Evolutionary conservation across 2,329 filamentous ascomycete genomes (phyloP), one percentile per base, ranked within the genome.

Genomic region (Venturia nashicola): DNA sequence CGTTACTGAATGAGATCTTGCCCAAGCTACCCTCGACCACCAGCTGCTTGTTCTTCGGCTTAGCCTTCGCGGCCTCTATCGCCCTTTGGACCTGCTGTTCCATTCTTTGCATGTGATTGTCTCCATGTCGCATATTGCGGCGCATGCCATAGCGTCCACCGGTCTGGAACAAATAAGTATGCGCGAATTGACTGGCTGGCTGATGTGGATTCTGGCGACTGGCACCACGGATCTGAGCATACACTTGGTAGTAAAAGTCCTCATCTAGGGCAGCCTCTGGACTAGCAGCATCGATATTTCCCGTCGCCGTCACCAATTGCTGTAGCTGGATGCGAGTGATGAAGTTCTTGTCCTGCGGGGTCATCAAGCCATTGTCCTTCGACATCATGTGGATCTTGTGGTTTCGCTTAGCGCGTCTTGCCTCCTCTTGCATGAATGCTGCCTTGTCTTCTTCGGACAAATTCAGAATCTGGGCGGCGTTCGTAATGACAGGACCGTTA

Each of bases 61-160:
- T 93, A 66, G 91, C 90, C 79, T 97, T 99, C 62, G 94, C 94
- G 0, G 94, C 94, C 72, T 99, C 94, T 0, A 99, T 94, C 32
- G 94, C 94, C 64, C 94, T 87, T 74, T 97, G 93, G 14, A 99
- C 95, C 75, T 99, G 94, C 76, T 99, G 94, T 75, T 99, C 93
- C 94, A 99, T 99, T 64, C 94, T 88, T 74, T 97, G 94, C 78
- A 97, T 90, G 72, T 99, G 94, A 73, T 97, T 99, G 74, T 99
- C 94, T 20, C 90, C 91, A 54, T 88, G 90, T 65, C 91, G 84
- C 66, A 87, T 86, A 69, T 94, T 86, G 67, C 91, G 85, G 67
- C 91, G 78, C 51, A 83, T 85, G 63, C 89, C 88, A 68, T 91
- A 86, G 23, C 92, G 86, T 68, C 88, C 90, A 36, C 93, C 93